Base-by-base conservation (phyloP, 305 asterid species). In the Rubia peregrina region DNA sequence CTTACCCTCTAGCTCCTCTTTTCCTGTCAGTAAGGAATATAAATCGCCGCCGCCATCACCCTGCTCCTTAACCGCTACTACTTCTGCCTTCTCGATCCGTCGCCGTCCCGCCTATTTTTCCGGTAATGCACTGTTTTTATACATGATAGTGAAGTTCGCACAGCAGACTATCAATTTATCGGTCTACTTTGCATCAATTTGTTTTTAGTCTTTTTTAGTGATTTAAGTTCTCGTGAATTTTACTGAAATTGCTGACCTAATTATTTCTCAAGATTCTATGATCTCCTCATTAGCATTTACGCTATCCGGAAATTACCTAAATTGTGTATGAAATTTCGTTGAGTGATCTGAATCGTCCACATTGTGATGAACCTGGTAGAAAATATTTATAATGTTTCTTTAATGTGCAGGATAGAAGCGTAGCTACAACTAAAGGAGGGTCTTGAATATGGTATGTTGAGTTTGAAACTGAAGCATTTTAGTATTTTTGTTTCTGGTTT, bases 361-460 rank as follows among this genome's bases (percentile, higher is more conserved):
- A 3, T 36, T 36, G 40, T 36, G 40, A 36, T 36, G 40, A 36
- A 36, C 7, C 7, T 36, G 40, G 0, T 36, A 36, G 40, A 36
- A 36, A 36, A 36, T 36, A 36, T 36, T 33, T 36, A 36, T 5
- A 3, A 36, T 3, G 40, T 5, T 36, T 36, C 40, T 36, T 36
- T 36, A 6, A 46, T 78, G 19, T 69, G 66, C 42, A 60, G 65
- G 30, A 77, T 75, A 74, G 17, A 55, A 65, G 56, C 21, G 38
- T 65, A 62, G 61, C 55, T 69, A 62, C 73, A 65, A 22, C 12
- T 30, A 26, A 71, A 71, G 56, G 75, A 77, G 46, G 67, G 60
- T 40, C 24, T 71, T 67, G 53, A 71, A 73, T 72, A 87, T 85
- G 93, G 90, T 85, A 75, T 75, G 85, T 13, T 72, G 60, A 44